phyloP scores from a whole-genome alignment of 805 yeast species.

The Ogataea ramenticola region DNA sequence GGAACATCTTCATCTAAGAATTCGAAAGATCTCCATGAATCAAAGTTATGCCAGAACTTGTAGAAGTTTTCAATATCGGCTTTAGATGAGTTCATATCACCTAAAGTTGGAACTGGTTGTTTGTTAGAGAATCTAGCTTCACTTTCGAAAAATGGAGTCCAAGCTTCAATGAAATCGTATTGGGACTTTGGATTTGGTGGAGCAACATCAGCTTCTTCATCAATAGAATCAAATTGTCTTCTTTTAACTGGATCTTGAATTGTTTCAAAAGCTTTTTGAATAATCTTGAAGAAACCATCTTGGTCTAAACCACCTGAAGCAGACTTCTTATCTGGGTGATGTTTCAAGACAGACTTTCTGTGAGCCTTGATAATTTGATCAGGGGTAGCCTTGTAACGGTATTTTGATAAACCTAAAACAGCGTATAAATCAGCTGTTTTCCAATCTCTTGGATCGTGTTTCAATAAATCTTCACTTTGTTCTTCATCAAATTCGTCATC shows the following conservation, averaged over 20 bases:
- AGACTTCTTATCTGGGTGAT: conserved; percentile 97
- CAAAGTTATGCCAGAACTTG: conserved; percentile 87
- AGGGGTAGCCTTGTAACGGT: conserved; percentile 85
- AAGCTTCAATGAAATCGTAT: conserved; percentile 84
- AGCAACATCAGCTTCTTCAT: conserved; percentile 73
- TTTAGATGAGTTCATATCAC: conserved; percentile 59
- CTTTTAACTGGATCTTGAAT: conserved; percentile 81
- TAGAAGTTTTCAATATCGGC: conserved; percentile 83
- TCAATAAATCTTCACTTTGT: conserved; percentile 59
- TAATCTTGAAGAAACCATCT: conserved; percentile 96
- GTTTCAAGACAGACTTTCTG: conserved; percentile 92
- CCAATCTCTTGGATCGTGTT: conserved; percentile 98
- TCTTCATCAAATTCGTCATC: conserved; percentile 72
- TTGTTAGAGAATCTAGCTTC: conserved; percentile 91
- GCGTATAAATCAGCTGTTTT: conserved; percentile 93
- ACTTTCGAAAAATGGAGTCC: conserved; percentile 86
- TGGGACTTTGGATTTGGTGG: conserved; percentile 63
- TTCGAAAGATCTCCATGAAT: conserved; percentile 98
- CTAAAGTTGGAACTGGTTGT: conserved; percentile 82
- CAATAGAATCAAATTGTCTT: conserved; percentile 94
- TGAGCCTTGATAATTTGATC: conserved; percentile 95
- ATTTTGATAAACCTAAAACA: conserved; percentile 86
- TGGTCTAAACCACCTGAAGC: conserved; percentile 82
- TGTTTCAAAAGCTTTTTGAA: conserved; percentile 92
- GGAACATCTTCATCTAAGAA: conserved; percentile 98